Conservation (phyloP, 2,329 filamentous ascomycete genomes). For the Atkinsonella hypoxylon region DNA sequence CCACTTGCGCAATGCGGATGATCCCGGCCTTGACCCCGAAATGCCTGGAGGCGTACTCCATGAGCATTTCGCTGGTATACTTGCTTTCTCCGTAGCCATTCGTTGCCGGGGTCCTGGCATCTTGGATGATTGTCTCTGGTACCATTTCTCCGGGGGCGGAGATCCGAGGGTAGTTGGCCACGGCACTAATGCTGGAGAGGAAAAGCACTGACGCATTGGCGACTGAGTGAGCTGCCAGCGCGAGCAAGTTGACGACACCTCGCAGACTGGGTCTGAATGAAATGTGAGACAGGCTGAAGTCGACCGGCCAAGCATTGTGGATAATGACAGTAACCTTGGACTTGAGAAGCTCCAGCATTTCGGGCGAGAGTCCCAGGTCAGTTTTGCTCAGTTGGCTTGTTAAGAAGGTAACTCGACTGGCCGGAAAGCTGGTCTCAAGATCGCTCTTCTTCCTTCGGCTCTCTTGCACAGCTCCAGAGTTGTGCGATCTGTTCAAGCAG, state of each 20-base stretch:
- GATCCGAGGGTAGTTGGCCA: background rate
- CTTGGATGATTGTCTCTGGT: constrained; percentile 1
- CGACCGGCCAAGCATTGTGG: constrained; percentile 8
- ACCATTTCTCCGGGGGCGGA: background rate
- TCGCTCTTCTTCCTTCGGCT: background rate
- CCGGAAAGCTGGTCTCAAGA: background rate
- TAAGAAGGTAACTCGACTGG: constrained; percentile 3
- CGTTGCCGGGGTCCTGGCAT: background rate
- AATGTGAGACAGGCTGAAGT: constrained; percentile 5
- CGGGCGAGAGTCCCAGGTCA: background rate
- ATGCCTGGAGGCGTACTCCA: background rate
- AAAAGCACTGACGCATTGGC: constrained; percentile 2
- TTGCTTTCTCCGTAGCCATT: constrained; percentile 8
- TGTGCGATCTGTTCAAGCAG: constrained; percentile 6
- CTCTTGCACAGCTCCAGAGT: background rate
- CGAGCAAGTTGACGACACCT: constrained; percentile 5
- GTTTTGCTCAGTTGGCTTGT: background rate
- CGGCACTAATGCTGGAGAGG: constrained; percentile 6
- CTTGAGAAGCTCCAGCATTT: background rate
- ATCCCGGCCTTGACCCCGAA: constrained; percentile 1
- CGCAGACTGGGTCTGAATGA: constrained; percentile 3
- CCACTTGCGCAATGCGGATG: constrained; percentile 5
- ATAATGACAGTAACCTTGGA: constrained; percentile 2
- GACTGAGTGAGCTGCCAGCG: background rate
- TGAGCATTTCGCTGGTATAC: constrained; percentile 4